Percentiles rank a stretch among this genome's conserved stretches.
Conservation (phyloP, 2,329 filamentous ascomycete genomes). For the Clarireedia homoeocarpa region DNA sequence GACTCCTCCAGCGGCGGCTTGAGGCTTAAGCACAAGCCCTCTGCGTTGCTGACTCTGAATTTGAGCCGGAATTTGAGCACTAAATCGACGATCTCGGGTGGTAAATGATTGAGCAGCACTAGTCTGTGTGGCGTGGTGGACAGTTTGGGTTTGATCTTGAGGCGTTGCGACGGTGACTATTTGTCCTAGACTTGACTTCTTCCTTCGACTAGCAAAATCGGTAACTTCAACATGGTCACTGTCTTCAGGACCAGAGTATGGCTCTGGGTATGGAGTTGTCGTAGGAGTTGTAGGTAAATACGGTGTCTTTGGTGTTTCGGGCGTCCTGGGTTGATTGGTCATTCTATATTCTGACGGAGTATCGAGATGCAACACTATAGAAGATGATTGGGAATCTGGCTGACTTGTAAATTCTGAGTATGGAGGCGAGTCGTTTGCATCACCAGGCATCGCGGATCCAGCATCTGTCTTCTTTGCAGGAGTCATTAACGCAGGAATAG, state of each 20-base stretch:
- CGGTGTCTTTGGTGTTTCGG: not conserved
- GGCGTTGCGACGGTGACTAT: not conserved
- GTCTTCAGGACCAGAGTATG: not conserved
- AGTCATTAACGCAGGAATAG: not conserved
- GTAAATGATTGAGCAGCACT: conserved; percentile 4
- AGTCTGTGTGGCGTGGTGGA: conserved; percentile 3
- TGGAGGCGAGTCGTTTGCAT: conserved; percentile 6
- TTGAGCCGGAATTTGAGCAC: conserved; percentile 1
- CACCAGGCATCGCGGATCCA: not conserved
- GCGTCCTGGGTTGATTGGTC: not conserved
- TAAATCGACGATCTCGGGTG: conserved; percentile 4
- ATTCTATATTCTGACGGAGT: conserved; percentile 2
- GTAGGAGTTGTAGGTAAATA: not conserved
- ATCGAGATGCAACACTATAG: conserved; percentile 9
- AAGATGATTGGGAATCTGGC: conserved; percentile 4
- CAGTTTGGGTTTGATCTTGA: not conserved
- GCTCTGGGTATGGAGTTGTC: not conserved
- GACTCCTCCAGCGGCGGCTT: not conserved
- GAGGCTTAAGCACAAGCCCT: conserved; percentile 1
- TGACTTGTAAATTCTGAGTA: conserved; percentile 4
- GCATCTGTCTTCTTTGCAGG: not conserved
- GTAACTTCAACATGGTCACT: not conserved
- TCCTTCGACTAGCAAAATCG: not conserved
- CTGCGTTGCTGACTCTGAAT: conserved; percentile 5
- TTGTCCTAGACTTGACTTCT: not conserved